These are phyloP conservation scores for Mycena citricolor DNA, from an alignment of 1,284 basidiomycete genomes.

Conservation along the genomic window DNA sequence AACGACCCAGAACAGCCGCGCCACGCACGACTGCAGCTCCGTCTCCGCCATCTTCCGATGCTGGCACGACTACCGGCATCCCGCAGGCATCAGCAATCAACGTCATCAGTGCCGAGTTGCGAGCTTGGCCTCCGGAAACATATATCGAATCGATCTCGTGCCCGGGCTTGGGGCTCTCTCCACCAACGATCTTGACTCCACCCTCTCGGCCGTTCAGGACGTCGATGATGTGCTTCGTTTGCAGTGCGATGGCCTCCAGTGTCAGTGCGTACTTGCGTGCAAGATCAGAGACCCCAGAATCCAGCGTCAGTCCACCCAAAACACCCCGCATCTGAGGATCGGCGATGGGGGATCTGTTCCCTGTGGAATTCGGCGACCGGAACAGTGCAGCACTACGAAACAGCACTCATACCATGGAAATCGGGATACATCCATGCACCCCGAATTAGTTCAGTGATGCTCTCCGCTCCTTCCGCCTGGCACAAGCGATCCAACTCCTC, in stretches of 20 bases:
- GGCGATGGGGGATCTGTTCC: conserved; percentile 94
- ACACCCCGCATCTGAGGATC: conserved; percentile 93
- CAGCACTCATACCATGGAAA: conserved; percentile 62
- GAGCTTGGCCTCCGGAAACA: conserved; percentile 91
- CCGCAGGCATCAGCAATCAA: conserved; percentile 86
- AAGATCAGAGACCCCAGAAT: conserved; percentile 78
- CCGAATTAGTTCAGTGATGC: conserved; percentile 82
- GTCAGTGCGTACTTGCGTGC: conserved; percentile 91
- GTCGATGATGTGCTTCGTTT: conserved; percentile 94
- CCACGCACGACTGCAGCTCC: conserved; percentile 89
- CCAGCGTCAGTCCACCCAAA: conserved; percentile 83
- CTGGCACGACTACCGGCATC: conserved; percentile 84
- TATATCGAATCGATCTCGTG: conserved; percentile 87
- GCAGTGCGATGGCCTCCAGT: conserved; percentile 92
- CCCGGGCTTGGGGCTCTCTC: too few species aligned
- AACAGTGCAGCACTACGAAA: conserved; percentile 1
- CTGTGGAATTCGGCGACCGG: conserved; percentile 37
- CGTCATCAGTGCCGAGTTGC: conserved; percentile 81
- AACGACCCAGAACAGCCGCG: conserved; percentile 89
- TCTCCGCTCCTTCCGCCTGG: conserved; percentile 55
- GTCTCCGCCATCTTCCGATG: conserved; percentile 42
- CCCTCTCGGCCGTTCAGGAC: conserved; percentile 82
- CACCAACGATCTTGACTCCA: too few species aligned
- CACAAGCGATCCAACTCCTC: too few species aligned
- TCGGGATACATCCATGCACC: conserved; percentile 95